Evolutionary conservation across 768 basidiomycete genomes (phyloP), one percentile per base, ranked within the genome.

Genomic region (Cantharellus cinnabarinus): DNA sequence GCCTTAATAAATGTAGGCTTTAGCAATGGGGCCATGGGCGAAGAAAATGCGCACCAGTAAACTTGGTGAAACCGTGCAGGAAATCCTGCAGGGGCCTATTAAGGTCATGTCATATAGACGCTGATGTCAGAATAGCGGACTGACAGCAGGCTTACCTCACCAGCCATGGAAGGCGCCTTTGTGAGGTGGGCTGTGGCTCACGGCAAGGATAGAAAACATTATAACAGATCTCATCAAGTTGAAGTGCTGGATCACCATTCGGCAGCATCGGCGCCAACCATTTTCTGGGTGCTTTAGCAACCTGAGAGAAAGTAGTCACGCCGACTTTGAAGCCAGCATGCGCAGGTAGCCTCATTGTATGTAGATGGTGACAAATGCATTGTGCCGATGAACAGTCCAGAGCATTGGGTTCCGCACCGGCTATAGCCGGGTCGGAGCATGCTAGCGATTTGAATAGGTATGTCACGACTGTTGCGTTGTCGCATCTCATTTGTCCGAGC

Each of bases 161-260:
- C 7, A 83, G 63, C 82, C 83, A 83, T 59, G 73, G 62, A 39
- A 81, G 63, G 35, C 10, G 2, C 79, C 79, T 60, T 72, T 73
- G 50, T 66, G 68, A 4, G 64, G 41, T 62, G 66, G 53, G 41
- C 57, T 41, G 10, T 39, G 38, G 4, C 60, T 44, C 54, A 77
- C 72, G 4, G 79, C 75, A 10, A 38, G 83, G 83, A 65, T 85
- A 85, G 66, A 76, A 84, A 1, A 73, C 76, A 38, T 77, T 81
- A 64, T 81, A 85, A 0, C 75, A 75, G 39, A 82, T 74, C 67
- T 85, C 80, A 42, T 81, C 76, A 4, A 85, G 71, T 40, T 70
- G 64, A 39, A 85, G 68, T 0, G 78, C 80, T 29, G 73, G 71
- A 70, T 68, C 62, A 42, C 55, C 60, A 50, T n/a, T 57, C 10